A percentile compares a stretch with the other conserved stretches of the same genome.
Evolutionary conservation across 805 yeast species (phyloP).

Genomic region (Hanseniaspora mollemarum): DNA sequence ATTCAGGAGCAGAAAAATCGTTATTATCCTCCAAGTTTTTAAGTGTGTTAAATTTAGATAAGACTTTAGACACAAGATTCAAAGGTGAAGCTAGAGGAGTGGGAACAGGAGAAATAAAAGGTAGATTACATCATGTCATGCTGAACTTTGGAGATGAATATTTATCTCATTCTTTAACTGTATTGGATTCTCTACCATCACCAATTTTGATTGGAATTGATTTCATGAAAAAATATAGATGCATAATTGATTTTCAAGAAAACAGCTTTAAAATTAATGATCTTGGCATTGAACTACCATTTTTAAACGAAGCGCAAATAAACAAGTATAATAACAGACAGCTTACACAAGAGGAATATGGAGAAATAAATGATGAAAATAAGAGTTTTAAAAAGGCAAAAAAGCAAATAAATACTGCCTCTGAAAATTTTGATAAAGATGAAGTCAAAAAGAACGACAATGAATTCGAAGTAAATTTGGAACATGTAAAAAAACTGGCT

Average conservation of each 20-base stretch:
- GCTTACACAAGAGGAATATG: constrained; percentile 21
- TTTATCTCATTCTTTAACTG: constrained; percentile 59
- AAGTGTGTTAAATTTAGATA: constrained; percentile 53
- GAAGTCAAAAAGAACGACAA: not conserved
- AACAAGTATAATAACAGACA: constrained; percentile 31
- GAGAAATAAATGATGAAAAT: constrained; percentile 12
- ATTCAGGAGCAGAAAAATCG: constrained; percentile 89
- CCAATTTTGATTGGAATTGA: constrained; percentile 71
- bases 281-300: constrained; percentile 45
- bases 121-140: constrained; percentile 82
- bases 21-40: constrained; percentile 72
- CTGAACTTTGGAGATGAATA: constrained; percentile 57
- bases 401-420: not conserved
- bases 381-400: not conserved
- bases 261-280: constrained; percentile 62
- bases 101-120: constrained; percentile 66
- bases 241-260: constrained; percentile 58
- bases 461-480: constrained; percentile 7
- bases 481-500: constrained; percentile 19
- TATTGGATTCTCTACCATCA: constrained; percentile 53
- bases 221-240: constrained; percentile 80
- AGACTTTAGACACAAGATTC: constrained; percentile 68
- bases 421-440: not conserved
- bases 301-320: constrained; percentile 62
- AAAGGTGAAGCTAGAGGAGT: constrained; percentile 83